phyloP scores from a whole-genome alignment of 805 yeast genomes.

The Naumovozyma castellii region DNA sequence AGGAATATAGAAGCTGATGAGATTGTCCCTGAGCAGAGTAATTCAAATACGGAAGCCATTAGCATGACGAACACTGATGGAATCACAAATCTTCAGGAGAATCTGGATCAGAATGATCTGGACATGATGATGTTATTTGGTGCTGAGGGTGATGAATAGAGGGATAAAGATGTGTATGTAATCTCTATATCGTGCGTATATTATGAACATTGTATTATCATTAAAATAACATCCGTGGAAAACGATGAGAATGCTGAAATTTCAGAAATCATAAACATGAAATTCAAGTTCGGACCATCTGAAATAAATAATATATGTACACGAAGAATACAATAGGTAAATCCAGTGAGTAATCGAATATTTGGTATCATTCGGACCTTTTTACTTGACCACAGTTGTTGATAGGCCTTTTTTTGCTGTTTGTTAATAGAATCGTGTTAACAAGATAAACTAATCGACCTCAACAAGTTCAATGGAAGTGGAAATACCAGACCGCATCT shows the following conservation, averaged over 20 bases:
- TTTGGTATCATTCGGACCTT: no score
- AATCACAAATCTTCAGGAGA: slow-evolving; percentile 16
- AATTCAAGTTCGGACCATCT: slow-evolving; percentile 1
- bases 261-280: background rate
- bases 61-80: slow-evolving; percentile 25
- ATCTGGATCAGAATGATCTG: slow-evolving; percentile 29
- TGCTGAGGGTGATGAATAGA: slow-evolving; percentile 25
- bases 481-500: slow-evolving; percentile 26
- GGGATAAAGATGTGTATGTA: background rate
- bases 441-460: no score
- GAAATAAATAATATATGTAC: no score
- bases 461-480: slow-evolving; percentile 13
- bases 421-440: no score
- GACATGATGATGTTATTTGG: slow-evolving; percentile 33
- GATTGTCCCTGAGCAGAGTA: slow-evolving; percentile 16
- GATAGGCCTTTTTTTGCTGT: no score
- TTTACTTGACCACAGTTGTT: no score
- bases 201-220: background rate
- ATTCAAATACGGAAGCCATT: slow-evolving; percentile 18
- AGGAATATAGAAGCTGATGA: slow-evolving; percentile 26
- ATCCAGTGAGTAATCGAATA: no score
- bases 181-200: background rate
- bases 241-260: background rate
- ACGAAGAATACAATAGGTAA: no score
- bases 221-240: background rate